Base-by-base conservation (phyloP, 1,284 basidiomycete genomes). In the Puccinia horiana region DNA sequence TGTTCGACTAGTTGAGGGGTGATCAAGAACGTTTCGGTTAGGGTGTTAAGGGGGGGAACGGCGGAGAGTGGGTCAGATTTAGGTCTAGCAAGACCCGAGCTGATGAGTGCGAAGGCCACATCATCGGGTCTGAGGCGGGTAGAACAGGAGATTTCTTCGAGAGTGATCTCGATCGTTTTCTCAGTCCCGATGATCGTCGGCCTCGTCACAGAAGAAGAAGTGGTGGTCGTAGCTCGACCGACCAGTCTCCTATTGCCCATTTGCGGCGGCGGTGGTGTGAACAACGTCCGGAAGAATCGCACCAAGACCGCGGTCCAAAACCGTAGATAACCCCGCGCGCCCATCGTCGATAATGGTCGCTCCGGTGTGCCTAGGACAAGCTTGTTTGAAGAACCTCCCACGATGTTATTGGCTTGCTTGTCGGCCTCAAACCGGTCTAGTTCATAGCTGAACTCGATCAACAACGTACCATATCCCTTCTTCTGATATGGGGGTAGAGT, bases 391-490 rank as follows among this genome's bases (percentile, higher is more conserved):
- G 42, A 47, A 11, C 42, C 12, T 2, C 26, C 29, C 11, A 26
- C 18, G 42, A 29, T 16, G 5, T 26, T 4, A 2, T 32, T n/a
- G 63, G 26, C 58, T 49, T 58, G 73, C 47, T 69, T 26, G 47
- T 47, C 40, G 8, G 32, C n/a, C 23, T 14, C 26, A 52, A 29
- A 67, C 42, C 40, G 65, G 49, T 47, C 65, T 18, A 12, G 26
- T 37, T 78, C 89, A 90, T 78, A 85, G 96, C 96, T 98, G 89
- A 98, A 98, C 88, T 99, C 96, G 85, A 99, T 98, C 90, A 99
- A 90, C 54, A 99, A 91, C 89, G 94, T 96, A 3, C 96, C 96
- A 85, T 93, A 98, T 9, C 95, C 93, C 85, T 92, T 91, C 83
- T 92, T 90, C 86, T 98, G 96, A 86, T 92, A 95, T 20, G 95